Conservation (phyloP, 495 filamentous ascomycete species). For the Sphaerosporella brunnea region DNA sequence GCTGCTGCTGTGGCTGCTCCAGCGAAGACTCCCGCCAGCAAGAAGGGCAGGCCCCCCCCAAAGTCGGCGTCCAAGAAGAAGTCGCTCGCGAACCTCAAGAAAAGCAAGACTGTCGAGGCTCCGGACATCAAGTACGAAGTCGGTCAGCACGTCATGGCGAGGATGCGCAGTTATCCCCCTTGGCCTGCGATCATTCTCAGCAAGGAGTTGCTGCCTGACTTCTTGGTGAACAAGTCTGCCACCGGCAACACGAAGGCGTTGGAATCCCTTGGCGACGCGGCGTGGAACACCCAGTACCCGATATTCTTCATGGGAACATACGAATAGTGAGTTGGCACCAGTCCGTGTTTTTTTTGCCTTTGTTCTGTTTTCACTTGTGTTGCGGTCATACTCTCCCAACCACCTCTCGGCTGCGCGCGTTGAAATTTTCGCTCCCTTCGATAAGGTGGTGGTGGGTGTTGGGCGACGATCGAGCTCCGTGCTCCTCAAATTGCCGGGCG, state of each 20-base stretch:
- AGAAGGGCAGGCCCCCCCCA: constrained; percentile 1
- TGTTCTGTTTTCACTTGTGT: not conserved
- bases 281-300: constrained; percentile 13
- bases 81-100: constrained; percentile 21
- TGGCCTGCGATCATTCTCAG: constrained; percentile 24
- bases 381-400: no score
- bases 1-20: constrained; percentile 8
- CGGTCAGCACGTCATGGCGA: constrained; percentile 21
- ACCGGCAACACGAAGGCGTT: not conserved
- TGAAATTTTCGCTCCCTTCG: no score
- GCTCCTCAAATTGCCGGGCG: not conserved
- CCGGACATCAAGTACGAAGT: constrained; percentile 17
- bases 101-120: constrained; percentile 13
- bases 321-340: constrained; percentile 26
- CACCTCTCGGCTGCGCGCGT: no score
- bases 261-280: not conserved
- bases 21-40: constrained; percentile 5
- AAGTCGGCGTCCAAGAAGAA: constrained; percentile 19
- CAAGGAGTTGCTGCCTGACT: constrained; percentile 21
- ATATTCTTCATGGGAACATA: constrained; percentile 25
- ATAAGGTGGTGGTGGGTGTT: no score
- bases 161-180: constrained; percentile 25
- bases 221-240: constrained; percentile 8
- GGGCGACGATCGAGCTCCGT: not conserved
- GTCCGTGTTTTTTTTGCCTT: constrained; percentile 10